phyloP scores from a whole-genome alignment of 768 basidiomycete species.

The Clavaria fumosa region DNA sequence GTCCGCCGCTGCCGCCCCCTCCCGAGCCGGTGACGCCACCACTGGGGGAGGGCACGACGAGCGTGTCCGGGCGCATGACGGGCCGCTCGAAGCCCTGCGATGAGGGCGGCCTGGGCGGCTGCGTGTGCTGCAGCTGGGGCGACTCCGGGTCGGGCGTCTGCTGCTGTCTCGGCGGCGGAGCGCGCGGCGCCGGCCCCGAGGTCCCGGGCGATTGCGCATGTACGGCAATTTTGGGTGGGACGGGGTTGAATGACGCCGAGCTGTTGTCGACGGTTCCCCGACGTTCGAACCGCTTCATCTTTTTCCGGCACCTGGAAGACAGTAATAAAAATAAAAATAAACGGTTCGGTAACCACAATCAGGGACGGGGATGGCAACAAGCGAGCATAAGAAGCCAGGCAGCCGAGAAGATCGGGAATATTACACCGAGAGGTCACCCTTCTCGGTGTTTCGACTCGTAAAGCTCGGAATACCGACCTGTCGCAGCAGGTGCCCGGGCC shows the following conservation, averaged over 20 bases:
- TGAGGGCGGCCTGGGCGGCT: not conserved
- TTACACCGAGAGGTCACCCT: too few species aligned
- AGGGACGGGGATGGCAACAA: too few species aligned
- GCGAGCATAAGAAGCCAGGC: too few species aligned
- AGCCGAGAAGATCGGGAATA: too few species aligned
- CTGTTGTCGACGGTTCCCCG: conserved; percentile 32
- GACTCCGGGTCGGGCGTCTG: conserved; percentile 5
- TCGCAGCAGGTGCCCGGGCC: conserved; percentile 78
- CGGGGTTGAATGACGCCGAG: conserved; percentile 7
- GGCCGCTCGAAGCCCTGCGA: not conserved
- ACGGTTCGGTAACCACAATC: too few species aligned
- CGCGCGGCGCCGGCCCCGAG: not conserved
- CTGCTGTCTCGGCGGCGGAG: conserved; percentile 2
- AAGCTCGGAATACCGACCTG: conserved; percentile 43
- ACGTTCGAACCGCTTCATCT: conserved; percentile 74
- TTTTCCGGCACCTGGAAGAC: conserved; percentile 50
- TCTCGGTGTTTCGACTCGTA: too few species aligned
- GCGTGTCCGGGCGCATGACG: not conserved
- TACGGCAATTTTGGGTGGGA: conserved; percentile 6
- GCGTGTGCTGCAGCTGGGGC: conserved; percentile 6
- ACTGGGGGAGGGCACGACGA: too few species aligned
- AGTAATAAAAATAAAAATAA: too few species aligned
- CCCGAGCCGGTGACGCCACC: too few species aligned
- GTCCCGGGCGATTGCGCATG: not conserved
- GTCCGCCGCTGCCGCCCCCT: too few species aligned